Evolutionary conservation across 805 yeast genomes (phyloP), one percentile per base, ranked within the genome.

Genomic region (Schwanniomyces vanrijiae): DNA sequence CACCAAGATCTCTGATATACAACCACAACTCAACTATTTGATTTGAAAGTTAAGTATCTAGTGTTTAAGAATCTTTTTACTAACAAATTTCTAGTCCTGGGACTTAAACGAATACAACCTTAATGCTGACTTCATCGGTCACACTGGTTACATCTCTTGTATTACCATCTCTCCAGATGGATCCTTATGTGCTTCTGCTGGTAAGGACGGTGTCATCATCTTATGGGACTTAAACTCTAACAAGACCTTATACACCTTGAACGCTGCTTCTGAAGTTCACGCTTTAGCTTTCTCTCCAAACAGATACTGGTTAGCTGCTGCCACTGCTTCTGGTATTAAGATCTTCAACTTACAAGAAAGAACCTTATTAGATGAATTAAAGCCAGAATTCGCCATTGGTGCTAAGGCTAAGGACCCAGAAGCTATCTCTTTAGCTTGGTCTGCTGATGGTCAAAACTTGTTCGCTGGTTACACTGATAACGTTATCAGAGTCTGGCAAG

Each of bases 261-360:
- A 82, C 68, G 92, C 96, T 66, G 90, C 94, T 76, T 94, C 92
- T 71, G 98, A 92, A 83, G 90, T 94, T 65, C 89, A 89, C 78
- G 95, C 97, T 74, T 84, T 94, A 73, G 96, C 97, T 66, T 94
- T 94, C 96, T 92, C 98, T 76, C 99, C 99, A 81, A 89, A 89
- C 96, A 91, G 99, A 87, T 94, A 89, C 95, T 94, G 99, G 99
- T 88, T 94, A 77, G 92, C 96, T 75, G 99, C 98, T 80, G 98
- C 99, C 71, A 94, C 99, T 66, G 80, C 97, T 60, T 80, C 96
- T 62, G 94, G 97, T 71, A 90, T 94, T 83, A 92, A 91, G 88
- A 86, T 94, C 84, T 94, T 84, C 89, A 89, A 91, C 86, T 86
- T 94, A 76, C 94, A 90, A 81, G 91, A 88, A 80, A 86, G 95